phyloP scores from a whole-genome alignment of 371 early-diverging fungal species.

The Coemansia sp. region DNA sequence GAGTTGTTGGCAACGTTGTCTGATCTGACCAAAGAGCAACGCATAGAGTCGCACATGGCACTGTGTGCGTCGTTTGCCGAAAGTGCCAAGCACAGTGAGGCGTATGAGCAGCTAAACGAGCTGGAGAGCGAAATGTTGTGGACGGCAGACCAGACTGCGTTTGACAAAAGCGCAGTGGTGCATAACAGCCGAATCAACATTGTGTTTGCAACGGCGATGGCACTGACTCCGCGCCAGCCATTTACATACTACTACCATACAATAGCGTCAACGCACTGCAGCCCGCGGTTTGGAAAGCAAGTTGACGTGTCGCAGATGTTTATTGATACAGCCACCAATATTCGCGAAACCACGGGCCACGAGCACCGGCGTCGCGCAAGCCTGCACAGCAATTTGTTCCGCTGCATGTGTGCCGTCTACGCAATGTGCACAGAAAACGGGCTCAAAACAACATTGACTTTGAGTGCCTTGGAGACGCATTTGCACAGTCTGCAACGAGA shows the following conservation, averaged over 20 bases:
- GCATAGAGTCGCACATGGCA: slow-evolving; percentile 22
- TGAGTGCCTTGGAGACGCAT: slow-evolving; percentile 9
- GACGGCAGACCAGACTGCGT: slow-evolving; percentile 2
- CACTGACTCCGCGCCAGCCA: slow-evolving; percentile 32
- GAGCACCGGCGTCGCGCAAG: not conserved
- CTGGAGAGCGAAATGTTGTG: slow-evolving; percentile 13
- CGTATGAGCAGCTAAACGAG: not conserved
- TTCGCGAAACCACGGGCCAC: not conserved
- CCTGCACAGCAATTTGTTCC: slow-evolving; percentile 17
- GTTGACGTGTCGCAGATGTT: not conserved
- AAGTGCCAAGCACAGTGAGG: slow-evolving; percentile 3
- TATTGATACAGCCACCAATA: not conserved
- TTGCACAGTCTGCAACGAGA: slow-evolving; percentile 16
- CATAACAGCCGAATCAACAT: slow-evolving; percentile 9
- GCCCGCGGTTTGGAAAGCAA: slow-evolving; percentile 8
- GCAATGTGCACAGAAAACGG: not conserved
- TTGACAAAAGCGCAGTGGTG: not conserved
- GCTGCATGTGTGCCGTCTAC: slow-evolving; percentile 19
- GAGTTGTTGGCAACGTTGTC: not conserved
- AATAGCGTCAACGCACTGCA: slow-evolving; percentile 22
- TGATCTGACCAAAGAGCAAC: slow-evolving; percentile 2
- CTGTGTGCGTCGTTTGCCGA: slow-evolving; percentile 33
- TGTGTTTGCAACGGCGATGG: slow-evolving; percentile 15
- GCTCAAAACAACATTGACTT: not conserved
- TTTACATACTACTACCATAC: slow-evolving; percentile 36